Evolutionary conservation across 225 moss, liverwort and hornwort species (phyloP), one percentile per base, ranked within the genome.

Genomic region (Sphagnum tenellum): DNA sequence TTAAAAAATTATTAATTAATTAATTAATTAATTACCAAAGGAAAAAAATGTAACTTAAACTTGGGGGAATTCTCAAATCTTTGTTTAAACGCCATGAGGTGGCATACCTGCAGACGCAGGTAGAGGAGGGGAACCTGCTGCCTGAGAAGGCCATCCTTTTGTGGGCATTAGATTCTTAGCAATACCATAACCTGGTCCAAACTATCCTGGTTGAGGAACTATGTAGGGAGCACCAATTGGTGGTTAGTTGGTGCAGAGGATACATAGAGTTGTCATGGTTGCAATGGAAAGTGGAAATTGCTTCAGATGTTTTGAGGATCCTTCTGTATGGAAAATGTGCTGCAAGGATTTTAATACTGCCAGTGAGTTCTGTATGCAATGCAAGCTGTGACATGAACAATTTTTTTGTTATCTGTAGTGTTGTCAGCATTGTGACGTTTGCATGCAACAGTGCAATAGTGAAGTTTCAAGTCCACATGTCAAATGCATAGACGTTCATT

Each of bases 111-210:
- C 50, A 56, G 76, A 61, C 53, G 76, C 46, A 57, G 85, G 70
- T 68, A 72, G 63, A 77, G 77, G 73, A 44, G 73, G 82, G 59
- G 82, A 72, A 10, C 66, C 77, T 66, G 79, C 73, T 69, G 74
- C 82, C 74, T 84, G 85, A 59, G 79, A 66, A 72, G 87, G 87
- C 92, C 92, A 89, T 69, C 85, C 77, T 55, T 66, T 61, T 65
- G 71, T 76, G 63, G 79, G 75, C 59, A 71, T 83, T 4, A 76
- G 58, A 70, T 66, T 81, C 71, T 77, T 49, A 63, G 87, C 59
- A 73, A 81, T 77, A 55, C 87, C 80, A 81, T 86, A 88, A 63
- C 67, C 73, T 63, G 79, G 72, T 63, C 66, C 65, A 55, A 74
- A 44, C 68, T 92, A 86, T 29, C 29, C 29, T 64, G 80, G 54